Conservation (phyloP, 805 yeast species). For the Zygotorulaspora sp. region DNA sequence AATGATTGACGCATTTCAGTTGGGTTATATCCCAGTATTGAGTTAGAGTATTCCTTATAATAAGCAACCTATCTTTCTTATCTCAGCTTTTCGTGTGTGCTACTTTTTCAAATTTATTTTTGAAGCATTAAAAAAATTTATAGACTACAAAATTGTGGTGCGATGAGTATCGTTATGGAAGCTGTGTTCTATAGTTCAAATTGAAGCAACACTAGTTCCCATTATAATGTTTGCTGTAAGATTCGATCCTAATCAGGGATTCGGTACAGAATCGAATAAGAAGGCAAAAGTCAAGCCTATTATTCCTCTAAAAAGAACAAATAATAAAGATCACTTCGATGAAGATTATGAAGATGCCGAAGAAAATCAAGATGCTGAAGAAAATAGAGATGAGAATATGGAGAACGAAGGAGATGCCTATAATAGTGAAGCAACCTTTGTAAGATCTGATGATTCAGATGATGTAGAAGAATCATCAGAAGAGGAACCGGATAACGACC, state of each 20-base stretch:
- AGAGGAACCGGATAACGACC: conserved; percentile 13
- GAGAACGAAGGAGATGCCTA: conserved; percentile 11
- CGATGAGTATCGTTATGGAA: no score
- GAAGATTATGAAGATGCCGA: conserved; percentile 8
- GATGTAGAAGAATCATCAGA: conserved; percentile 7
- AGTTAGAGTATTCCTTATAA: no score
- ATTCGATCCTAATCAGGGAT: conserved; percentile 48
- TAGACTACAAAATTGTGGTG: conserved; percentile 12
- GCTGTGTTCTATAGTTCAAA: no score
- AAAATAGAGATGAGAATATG: conserved; percentile 11
- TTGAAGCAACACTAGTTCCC: no score
- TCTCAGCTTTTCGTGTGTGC: background rate
- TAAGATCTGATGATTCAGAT: conserved; percentile 15
- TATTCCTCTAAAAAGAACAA: conserved; percentile 27
- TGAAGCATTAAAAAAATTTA: conserved; percentile 3
- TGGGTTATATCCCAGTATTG: background rate
- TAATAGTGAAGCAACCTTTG: conserved; percentile 13
- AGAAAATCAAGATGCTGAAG: conserved; percentile 9
- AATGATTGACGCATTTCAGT: conserved; percentile 24
- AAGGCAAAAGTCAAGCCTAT: conserved; percentile 8
- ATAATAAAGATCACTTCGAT: conserved; percentile 16
- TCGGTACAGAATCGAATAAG: conserved; percentile 1
- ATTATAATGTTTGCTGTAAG: conserved; percentile 61
- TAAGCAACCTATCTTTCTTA: background rate
- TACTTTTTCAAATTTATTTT: background rate